A percentile compares a stretch with the other conserved stretches of the same genome.
Conservation (phyloP, 1,284 basidiomycete genomes). For the Tranzscheliella williamsii region DNA sequence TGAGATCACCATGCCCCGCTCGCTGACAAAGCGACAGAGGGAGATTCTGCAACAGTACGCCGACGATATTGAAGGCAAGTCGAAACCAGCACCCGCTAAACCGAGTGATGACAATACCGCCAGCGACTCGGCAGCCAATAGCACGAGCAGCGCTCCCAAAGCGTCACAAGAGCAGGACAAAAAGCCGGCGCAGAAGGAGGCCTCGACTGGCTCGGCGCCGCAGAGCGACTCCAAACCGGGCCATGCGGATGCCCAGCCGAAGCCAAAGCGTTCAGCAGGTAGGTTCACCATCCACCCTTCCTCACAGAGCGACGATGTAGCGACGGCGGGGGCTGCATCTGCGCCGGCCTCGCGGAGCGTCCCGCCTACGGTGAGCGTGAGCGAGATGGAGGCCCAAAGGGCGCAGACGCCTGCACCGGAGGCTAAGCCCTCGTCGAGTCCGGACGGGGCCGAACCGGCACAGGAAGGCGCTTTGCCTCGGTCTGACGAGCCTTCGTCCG, state of each 20-base stretch:
- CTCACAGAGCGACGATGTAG: slow-evolving; percentile 27
- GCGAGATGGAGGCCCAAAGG: no score
- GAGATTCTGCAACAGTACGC: slow-evolving; percentile 86
- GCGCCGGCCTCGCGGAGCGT: no score
- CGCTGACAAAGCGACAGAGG: slow-evolving; percentile 78
- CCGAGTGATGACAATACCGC: background rate
- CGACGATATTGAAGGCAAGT: slow-evolving; percentile 67
- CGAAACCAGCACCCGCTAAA: background rate
- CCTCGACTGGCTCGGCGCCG: no score
- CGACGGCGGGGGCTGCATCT: no score
- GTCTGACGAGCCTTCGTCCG: no score
- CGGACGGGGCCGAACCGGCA: no score
- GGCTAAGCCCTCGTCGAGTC: no score
- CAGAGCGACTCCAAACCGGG: no score
- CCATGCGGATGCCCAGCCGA: slow-evolving; percentile 7
- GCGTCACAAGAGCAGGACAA: slow-evolving; percentile 3
- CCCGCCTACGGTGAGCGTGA: no score
- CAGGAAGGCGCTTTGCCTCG: no score
- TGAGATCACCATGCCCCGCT: slow-evolving; percentile 84
- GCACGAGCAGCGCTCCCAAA: background rate
- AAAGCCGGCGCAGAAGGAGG: slow-evolving; percentile 3
- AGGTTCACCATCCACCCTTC: slow-evolving; percentile 39
- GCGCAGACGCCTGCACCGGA: no score
- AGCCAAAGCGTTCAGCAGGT: slow-evolving; percentile 18
- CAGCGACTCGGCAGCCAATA: background rate